Evolutionary conservation across 768 basidiomycete species (phyloP), one percentile per base, ranked within the genome.

Genomic region (Macrocybe gigantea): DNA sequence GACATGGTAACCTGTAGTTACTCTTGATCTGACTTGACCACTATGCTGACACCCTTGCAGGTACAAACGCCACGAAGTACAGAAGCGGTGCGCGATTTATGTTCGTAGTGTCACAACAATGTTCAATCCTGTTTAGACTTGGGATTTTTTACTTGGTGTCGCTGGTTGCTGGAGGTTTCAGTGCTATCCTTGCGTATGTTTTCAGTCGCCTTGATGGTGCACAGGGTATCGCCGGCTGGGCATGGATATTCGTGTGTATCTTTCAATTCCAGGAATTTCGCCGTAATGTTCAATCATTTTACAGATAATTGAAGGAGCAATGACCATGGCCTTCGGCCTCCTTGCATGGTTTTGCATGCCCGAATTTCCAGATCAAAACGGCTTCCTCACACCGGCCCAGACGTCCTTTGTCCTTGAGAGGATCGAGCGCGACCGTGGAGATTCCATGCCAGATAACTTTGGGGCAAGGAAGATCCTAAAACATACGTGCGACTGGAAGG

Each of bases 21-120:
- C 40, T 39, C 47, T 8, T 33, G 36, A 13, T 42, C 36, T 13
- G 7, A 8, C 31, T 9, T 52, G 15, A 34, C 14, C 33, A 42
- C 35, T 33, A 41, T 14, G 43, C 43, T 43, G 33, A 12, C 41
- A 37, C n/a, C 30, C 34, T 38, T 12, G 29, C 47, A 75, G 75
- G 77, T 78, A 77, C 58, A 72, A 62, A 12, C 70, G 74, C 31
- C 68, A 75, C 44, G 75, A 79, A 66, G 72, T 76, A 10, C 77
- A 78, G 53, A 73, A 66, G 55, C 62, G 77, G 77, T 71, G 35
- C 33, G 60, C 58, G 39, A 33, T 44, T 31, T 47, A 38, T 29
- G 34, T 38, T 22, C 33, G 32, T 12, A 33, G 33, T 38, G 5
- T 15, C 29, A 9, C 29, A 38, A 5, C 7, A 47, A 41, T 36